Evolutionary conservation across 202 grass and related monocot genomes (phyloP).

Genomic region (Elaeis oleifera): DNA sequence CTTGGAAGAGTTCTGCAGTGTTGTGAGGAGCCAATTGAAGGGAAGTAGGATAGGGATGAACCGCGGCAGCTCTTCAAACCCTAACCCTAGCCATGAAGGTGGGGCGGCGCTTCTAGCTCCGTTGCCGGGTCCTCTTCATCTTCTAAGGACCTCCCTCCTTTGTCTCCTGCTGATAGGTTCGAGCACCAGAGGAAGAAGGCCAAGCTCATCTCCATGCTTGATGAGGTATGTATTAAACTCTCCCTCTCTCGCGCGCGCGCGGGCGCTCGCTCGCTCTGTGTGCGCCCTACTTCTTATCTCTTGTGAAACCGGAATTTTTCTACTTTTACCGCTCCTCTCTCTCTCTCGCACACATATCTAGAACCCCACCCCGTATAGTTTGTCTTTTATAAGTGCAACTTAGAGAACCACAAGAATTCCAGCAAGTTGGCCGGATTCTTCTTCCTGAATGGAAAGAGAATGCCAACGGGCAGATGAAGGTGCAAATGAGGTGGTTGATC

Average conservation of each 20-base stretch:
- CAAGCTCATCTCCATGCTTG: slow-evolving; percentile 98
- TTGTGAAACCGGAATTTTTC: neutral
- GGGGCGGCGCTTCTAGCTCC: slow-evolving; percentile 46
- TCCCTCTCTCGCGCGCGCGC: too few relatives aligned
- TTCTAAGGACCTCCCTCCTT: slow-evolving; percentile 49
- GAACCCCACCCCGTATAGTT: too few relatives aligned
- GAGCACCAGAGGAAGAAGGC: slow-evolving; percentile 97
- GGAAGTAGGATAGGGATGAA: slow-evolving; percentile 14
- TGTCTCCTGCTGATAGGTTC: slow-evolving; percentile 84
- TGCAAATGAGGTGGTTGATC: too few relatives aligned
- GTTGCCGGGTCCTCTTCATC: slow-evolving; percentile 48
- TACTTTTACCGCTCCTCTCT: neutral
- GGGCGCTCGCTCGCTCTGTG: too few relatives aligned
- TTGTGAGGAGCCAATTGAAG: slow-evolving; percentile 64
- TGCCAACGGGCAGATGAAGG: too few relatives aligned
- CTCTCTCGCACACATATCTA: too few relatives aligned
- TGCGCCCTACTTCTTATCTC: slow-evolving; percentile 13
- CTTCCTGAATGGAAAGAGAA: too few relatives aligned
- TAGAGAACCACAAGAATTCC: too few relatives aligned
- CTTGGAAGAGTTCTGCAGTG: slow-evolving; percentile 94
- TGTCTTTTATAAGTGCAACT: too few relatives aligned
- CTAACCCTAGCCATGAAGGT: slow-evolving; percentile 35
- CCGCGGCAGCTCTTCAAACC: slow-evolving; percentile 33
- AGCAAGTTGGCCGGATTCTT: too few relatives aligned
- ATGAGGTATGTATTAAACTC: slow-evolving; percentile 67